A percentile compares a stretch with the other conserved stretches of the same genome.
Evolutionary conservation across 345 rosid species (phyloP).

Genomic region (Ceriops zippeliana): DNA sequence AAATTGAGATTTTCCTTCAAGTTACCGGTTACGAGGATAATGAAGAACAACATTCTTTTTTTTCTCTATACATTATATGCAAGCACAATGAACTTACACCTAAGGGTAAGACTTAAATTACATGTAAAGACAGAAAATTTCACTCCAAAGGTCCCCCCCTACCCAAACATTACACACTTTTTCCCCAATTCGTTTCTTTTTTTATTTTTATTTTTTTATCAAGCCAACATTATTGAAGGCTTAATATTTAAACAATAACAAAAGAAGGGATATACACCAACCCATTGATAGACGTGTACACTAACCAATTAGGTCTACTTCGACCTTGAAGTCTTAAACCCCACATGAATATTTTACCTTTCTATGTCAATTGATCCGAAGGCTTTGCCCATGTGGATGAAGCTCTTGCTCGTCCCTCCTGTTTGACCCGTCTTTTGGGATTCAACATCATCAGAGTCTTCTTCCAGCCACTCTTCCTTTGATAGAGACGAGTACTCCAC

Average conservation of each 20-base stretch:
- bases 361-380: conserved; percentile 37
- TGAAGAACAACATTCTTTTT: no score
- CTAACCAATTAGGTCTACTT: not conserved
- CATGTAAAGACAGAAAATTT: not conserved
- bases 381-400: conserved; percentile 34
- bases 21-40: not conserved
- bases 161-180: not conserved
- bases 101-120: no score
- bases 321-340: conserved; percentile 14
- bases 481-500: conserved; percentile 45
- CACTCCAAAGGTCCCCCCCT: not conserved
- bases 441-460: conserved; percentile 44
- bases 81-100: no score
- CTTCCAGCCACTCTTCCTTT: conserved; percentile 28
- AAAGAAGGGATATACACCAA: conserved; percentile 13
- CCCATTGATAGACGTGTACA: conserved; percentile 3
- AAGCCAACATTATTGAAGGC: conserved; percentile 33
- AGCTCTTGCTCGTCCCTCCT: conserved; percentile 22
- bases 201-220: not conserved
- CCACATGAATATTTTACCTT: conserved; percentile 18
- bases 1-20: no score
- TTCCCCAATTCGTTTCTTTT: conserved; percentile 2
- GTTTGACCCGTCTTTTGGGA: conserved; percentile 28
- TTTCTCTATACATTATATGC: no score
- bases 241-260: conserved; percentile 17